Conservation (phyloP, 108 stramenopile species). For the Cyclotella sp. region DNA sequence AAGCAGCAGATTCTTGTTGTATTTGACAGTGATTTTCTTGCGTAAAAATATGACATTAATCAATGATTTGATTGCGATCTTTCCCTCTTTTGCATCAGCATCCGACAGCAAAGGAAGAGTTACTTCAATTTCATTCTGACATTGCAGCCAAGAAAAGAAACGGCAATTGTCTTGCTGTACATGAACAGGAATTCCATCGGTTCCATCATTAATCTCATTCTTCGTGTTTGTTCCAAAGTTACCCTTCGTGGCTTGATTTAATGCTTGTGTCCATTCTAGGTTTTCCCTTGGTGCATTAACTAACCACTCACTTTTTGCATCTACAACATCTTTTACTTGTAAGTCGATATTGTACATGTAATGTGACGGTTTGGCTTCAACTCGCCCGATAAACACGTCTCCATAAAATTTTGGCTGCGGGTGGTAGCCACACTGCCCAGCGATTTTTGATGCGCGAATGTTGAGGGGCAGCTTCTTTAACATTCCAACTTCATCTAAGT, state of each 20-base stretch:
- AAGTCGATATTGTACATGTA: slow-evolving; percentile 60
- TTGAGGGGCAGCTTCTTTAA: slow-evolving; percentile 77
- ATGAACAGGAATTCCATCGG: slow-evolving; percentile 65
- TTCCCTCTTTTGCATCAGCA: slow-evolving; percentile 27
- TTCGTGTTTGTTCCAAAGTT: slow-evolving; percentile 42
- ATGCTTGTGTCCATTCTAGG: slow-evolving; percentile 59
- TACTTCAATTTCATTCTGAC: slow-evolving; percentile 76
- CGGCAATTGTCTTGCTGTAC: slow-evolving; percentile 39
- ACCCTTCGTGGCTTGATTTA: slow-evolving; percentile 58
- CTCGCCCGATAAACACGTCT: slow-evolving; percentile 80
- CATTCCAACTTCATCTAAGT: slow-evolving; percentile 88
- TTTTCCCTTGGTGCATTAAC: slow-evolving; percentile 71
- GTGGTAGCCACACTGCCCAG: slow-evolving; percentile 64
- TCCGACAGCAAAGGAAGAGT: slow-evolving; percentile 38
- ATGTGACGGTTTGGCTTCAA: slow-evolving; percentile 30
- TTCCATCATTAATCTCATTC: slow-evolving; percentile 59
- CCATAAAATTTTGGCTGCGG: slow-evolving; percentile 89
- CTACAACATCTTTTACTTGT: slow-evolving; percentile 53
- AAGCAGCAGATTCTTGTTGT: slow-evolving; percentile 37
- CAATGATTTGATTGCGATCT: slow-evolving; percentile 24
- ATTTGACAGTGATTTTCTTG: slow-evolving; percentile 50
- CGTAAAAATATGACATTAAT: slow-evolving; percentile 65
- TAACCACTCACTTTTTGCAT: slow-evolving; percentile 68
- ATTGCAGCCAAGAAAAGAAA: slow-evolving; percentile 75
- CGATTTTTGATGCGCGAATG: slow-evolving; percentile 59